A percentile compares a stretch with the other conserved stretches of the same genome.
Evolutionary conservation across 2,329 filamentous ascomycete genomes (phyloP).

Genomic region (Xylaria sp.): DNA sequence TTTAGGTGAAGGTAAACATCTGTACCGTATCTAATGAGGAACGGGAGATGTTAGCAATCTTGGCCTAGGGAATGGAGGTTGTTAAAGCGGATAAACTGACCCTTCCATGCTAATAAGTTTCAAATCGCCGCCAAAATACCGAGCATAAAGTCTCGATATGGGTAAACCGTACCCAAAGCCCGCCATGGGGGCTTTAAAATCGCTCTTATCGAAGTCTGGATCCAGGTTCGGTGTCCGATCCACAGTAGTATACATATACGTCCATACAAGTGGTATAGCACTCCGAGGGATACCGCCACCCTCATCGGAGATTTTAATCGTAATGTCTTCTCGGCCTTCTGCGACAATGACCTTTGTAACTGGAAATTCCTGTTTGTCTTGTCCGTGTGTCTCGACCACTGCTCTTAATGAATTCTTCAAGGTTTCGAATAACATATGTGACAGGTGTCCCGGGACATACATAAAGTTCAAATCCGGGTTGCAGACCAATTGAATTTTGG

Average conservation of each 20-base stretch:
- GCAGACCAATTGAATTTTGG: constrained; percentile 96
- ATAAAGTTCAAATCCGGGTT: constrained; percentile 96
- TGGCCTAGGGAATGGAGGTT: not conserved
- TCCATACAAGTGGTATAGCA: constrained; percentile 98
- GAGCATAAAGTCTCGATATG: constrained; percentile 91
- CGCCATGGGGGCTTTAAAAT: constrained; percentile 99
- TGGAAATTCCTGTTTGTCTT: constrained; percentile 95
- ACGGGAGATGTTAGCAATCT: constrained; percentile 14
- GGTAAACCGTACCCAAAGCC: constrained; percentile 98
- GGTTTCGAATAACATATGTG: constrained; percentile 99
- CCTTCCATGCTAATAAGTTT: constrained; percentile 99
- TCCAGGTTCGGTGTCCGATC: constrained; percentile 94
- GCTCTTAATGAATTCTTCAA: constrained; percentile 98
- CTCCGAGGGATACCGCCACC: constrained; percentile 94
- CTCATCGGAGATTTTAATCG: constrained; percentile 97
- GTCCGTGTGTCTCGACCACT: constrained; percentile 93
- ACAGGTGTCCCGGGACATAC: constrained; percentile 99
- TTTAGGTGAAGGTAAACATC: constrained; percentile 99
- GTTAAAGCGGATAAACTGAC: constrained; percentile 61
- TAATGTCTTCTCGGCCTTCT: constrained; percentile 98
- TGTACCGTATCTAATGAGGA: constrained; percentile 80
- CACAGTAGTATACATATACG: constrained; percentile 99
- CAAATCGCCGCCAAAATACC: constrained; percentile 96
- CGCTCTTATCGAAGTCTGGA: constrained; percentile 97
- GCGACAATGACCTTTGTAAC: constrained; percentile 98